Evolutionary conservation across 306 rosid species (phyloP).

Genomic region (Mucuna pruriens): DNA sequence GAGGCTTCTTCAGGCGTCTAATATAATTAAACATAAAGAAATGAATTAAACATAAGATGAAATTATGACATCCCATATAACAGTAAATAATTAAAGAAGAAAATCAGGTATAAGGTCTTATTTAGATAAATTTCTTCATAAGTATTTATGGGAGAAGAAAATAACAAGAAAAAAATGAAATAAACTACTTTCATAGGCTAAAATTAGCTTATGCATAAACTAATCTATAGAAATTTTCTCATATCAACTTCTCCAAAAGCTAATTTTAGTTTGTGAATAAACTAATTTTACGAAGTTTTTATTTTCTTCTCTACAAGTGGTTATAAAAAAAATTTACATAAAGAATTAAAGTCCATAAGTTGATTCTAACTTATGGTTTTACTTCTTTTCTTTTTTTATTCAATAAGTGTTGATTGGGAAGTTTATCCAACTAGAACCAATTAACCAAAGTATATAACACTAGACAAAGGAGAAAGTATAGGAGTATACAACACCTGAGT

Average conservation of each 20-base stretch:
- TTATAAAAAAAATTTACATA: no score
- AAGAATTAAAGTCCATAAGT: neutral
- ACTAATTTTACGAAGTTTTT: no score
- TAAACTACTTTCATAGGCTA: no score
- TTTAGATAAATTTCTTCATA: no score
- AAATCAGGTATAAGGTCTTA: neutral
- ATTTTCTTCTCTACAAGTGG: no score
- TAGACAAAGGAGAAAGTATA: neutral
- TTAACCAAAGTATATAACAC: neutral
- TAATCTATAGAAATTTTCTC: no score
- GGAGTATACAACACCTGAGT: constrained; percentile 60
- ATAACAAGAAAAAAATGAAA: no score
- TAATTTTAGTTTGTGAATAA: no score
- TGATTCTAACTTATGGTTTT: neutral
- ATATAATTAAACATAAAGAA: constrained; percentile 29
- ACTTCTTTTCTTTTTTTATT: no score
- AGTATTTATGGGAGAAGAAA: neutral
- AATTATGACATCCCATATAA: neutral
- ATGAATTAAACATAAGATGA: neutral
- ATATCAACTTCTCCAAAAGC: no score
- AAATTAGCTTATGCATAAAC: no score
- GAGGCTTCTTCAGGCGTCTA: constrained; percentile 77
- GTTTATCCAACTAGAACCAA: neutral
- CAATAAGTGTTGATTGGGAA: no score
- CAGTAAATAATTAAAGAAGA: neutral